Evolutionary conservation across 1,139 yeast genomes (phyloP), one percentile per base, ranked within the genome.

Genomic region (Saccharomyces hybrid): DNA sequence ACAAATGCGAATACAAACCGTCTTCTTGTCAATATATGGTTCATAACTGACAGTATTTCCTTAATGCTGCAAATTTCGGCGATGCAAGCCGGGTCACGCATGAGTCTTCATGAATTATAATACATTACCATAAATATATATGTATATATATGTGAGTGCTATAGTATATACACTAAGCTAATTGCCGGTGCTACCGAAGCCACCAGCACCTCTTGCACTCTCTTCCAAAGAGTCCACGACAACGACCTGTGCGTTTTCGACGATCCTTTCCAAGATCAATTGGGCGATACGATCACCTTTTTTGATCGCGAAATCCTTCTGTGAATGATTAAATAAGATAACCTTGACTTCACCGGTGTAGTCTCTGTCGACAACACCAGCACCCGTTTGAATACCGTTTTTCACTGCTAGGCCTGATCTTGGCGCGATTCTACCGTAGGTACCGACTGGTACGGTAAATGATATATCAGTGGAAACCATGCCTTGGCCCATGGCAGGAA

Each of bases 341-440:
- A 93, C 83, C 65, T 86, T 88, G 53, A 93, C 86, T 72, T 90
- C 98, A 52, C 99, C 99, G 65, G 99, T 80, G 76, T 93, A 93
- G 72, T 93, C 99, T 56, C 97, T 95, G 71, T 93, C 99, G 57
- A 93, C 79, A 42, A 93, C 99, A 63, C 99, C 99, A 48, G 99
- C 99, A 63, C 98, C 99, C 9, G 97, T 88, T 56, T 91, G 85
- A 61, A 93, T 91, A 46, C 98, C 98, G 67, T 88, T 86, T 71
- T 93, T 93, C 53, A 88, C 97, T 41, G 99, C 97, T 50, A 86
- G 80, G 0, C 99, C 99, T 0, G 96, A 87, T 70, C 99, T 83
- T 60, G 99, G 97, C 4, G 99, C 99, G 58, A 93, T 91, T 67
- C 99, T 82, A 50, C 97, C 99, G 67, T 93, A 93, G 0, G 97